These are phyloP conservation scores for Epichloe uncinata DNA, from an alignment of 2,329 filamentous ascomycete species.

Conservation along the genomic window DNA sequence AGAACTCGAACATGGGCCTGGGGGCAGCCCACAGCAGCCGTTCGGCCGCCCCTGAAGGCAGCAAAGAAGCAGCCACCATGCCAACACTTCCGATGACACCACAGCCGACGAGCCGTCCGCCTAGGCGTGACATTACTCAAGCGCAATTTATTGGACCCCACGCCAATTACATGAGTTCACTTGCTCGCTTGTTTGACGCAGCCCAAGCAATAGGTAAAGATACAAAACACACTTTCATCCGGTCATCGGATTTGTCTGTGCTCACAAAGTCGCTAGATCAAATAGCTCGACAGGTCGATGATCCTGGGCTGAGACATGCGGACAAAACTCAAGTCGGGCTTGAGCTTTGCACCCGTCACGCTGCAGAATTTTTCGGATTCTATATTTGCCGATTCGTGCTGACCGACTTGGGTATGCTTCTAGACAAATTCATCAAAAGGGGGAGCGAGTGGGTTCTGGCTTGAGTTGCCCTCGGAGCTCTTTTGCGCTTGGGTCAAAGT, in stretches of 20 bases:
- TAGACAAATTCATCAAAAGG: conserved; percentile 96
- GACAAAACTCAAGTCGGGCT: conserved; percentile 91
- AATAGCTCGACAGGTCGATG: conserved; percentile 91
- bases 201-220: conserved; percentile 76
- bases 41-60: conserved; percentile 10
- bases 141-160: conserved; percentile 72
- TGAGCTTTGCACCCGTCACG: conserved; percentile 84
- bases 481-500: neutral
- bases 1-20: conserved; percentile 62
- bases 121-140: conserved; percentile 56
- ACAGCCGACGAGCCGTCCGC: conserved; percentile 49
- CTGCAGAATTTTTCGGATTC: conserved; percentile 95
- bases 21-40: conserved; percentile 31
- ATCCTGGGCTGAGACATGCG: conserved; percentile 84
- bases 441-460: conserved; percentile 78
- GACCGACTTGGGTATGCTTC: conserved; percentile 64
- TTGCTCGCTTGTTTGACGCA: conserved; percentile 85
- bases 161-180: conserved; percentile 77
- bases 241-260: neutral
- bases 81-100: conserved; percentile 67
- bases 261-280: conserved; percentile 48
- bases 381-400: conserved; percentile 94
- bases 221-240: too few species aligned
- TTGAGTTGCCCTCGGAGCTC: neutral
- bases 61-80: conserved; percentile 36